Conservation (phyloP, 148 eudicot genomes). For the Pouteria glomerata region DNA sequence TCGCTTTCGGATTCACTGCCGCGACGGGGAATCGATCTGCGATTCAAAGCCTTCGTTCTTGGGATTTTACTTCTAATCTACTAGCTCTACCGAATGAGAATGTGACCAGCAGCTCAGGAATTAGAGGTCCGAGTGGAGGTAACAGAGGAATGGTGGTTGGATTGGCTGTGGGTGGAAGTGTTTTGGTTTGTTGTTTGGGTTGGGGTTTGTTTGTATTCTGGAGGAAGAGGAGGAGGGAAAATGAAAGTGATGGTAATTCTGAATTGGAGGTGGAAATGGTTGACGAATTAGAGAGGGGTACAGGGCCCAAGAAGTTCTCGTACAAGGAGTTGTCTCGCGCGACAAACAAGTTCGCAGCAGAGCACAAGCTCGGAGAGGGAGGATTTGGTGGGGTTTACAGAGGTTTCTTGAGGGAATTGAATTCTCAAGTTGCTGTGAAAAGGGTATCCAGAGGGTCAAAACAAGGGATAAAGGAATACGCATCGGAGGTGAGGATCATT, state of each 20-base stretch:
- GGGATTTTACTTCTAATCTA: constrained; percentile 7
- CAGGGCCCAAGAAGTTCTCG: neutral
- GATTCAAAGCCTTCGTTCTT: neutral
- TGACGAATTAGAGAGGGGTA: no score
- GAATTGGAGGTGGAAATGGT: neutral
- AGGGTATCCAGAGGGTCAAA: no score
- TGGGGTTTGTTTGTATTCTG: neutral
- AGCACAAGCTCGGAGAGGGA: no score
- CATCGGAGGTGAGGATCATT: no score
- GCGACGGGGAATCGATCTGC: neutral
- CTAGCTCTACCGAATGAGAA: neutral
- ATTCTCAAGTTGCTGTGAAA: no score
- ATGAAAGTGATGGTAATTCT: neutral
- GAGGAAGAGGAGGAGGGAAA: neutral
- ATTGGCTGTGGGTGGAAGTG: no score
- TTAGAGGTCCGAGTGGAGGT: neutral
- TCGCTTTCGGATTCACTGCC: constrained; percentile 9
- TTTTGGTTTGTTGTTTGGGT: neutral
- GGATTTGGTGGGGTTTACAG: no score
- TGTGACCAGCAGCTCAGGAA: neutral
- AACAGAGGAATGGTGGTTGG: neutral
- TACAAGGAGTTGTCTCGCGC: no score
- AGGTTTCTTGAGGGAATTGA: no score
- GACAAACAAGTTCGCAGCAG: no score
- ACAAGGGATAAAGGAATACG: no score